Evolutionary conservation across 1,284 basidiomycete genomes (phyloP).

Genomic region (Phlebopus sp.): DNA sequence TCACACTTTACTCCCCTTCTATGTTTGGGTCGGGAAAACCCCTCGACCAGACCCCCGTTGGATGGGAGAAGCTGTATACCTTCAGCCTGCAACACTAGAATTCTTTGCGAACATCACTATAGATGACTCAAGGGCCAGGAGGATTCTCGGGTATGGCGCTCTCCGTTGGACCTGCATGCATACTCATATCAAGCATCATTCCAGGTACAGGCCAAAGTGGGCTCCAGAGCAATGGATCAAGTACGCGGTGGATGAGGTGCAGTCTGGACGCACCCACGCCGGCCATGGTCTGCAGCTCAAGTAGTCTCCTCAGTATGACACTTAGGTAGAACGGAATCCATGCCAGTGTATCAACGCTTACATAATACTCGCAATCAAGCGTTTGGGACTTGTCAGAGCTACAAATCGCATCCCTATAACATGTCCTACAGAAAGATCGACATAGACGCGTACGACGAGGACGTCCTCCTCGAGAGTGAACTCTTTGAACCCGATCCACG

Average conservation of each 20-base stretch:
- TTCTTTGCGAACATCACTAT: slow-evolving; percentile 31
- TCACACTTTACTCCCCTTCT: slow-evolving; percentile 24
- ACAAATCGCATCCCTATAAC: too few species aligned
- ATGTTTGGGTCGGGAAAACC: slow-evolving; percentile 10
- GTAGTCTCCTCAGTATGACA: too few species aligned
- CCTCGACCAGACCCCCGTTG: slow-evolving; percentile 30
- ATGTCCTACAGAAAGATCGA: slow-evolving; percentile 94
- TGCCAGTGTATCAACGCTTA: too few species aligned
- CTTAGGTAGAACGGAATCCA: too few species aligned
- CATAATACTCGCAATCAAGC: too few species aligned
- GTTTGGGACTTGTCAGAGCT: too few species aligned
- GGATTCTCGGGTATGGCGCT: slow-evolving; percentile 28
- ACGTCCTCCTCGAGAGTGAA: slow-evolving; percentile 80
- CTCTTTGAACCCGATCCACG: slow-evolving; percentile 87
- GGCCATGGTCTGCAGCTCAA: slow-evolving; percentile 17
- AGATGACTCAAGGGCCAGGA: slow-evolving; percentile 35
- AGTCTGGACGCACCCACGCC: slow-evolving; percentile 16
- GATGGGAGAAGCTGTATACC: slow-evolving; percentile 30
- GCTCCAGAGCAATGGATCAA: slow-evolving; percentile 29
- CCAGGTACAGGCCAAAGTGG: slow-evolving; percentile 35
- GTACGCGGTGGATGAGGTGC: slow-evolving; percentile 32
- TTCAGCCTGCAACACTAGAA: slow-evolving; percentile 34
- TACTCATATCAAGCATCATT: not conserved
- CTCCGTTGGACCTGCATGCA: not conserved
- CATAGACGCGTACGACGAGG: slow-evolving; percentile 93